phyloP scores from a whole-genome alignment of 1,284 basidiomycete species.

The Stygiomarasmius scandens region DNA sequence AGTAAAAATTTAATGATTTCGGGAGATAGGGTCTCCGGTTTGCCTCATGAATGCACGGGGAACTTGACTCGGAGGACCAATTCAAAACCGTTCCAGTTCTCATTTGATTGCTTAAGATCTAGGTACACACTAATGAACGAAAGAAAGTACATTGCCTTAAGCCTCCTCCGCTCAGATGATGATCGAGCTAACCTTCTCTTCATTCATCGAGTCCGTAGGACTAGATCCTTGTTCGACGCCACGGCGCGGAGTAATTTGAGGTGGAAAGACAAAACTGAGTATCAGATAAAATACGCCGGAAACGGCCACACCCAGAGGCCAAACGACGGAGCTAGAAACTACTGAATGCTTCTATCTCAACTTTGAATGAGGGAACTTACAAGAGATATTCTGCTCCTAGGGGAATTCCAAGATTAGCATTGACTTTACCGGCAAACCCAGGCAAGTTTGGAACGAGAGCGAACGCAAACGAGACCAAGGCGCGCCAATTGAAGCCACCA shows the following conservation, averaged over 20 bases:
- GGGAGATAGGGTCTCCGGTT: too few relatives aligned
- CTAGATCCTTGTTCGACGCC: not conserved
- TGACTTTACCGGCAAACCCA: constrained; percentile 14
- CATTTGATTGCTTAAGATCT: too few relatives aligned
- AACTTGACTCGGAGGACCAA: too few relatives aligned
- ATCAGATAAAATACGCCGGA: constrained; percentile 15
- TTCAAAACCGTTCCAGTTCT: too few relatives aligned
- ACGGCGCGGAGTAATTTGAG: not conserved
- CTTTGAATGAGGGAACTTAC: constrained; percentile 1
- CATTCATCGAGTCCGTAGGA: not conserved
- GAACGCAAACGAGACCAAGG: constrained; percentile 19
- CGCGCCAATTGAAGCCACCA: constrained; percentile 21
- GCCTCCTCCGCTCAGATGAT: not conserved
- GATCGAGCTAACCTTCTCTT: not conserved
- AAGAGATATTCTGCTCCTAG: constrained; percentile 19
- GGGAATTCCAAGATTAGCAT: constrained; percentile 8
- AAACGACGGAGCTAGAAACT: constrained; percentile 18
- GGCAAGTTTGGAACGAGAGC: constrained; percentile 22
- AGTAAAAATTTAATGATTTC: too few relatives aligned
- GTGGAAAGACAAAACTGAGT: constrained; percentile 16
- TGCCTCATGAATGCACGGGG: too few relatives aligned
- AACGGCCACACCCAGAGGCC: constrained; percentile 21
- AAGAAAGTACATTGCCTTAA: too few relatives aligned
- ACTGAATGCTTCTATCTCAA: not conserved
- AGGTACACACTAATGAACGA: too few relatives aligned